Evolutionary conservation across 305 asterid genomes (phyloP).

Genomic region (Striga hermonthica): DNA sequence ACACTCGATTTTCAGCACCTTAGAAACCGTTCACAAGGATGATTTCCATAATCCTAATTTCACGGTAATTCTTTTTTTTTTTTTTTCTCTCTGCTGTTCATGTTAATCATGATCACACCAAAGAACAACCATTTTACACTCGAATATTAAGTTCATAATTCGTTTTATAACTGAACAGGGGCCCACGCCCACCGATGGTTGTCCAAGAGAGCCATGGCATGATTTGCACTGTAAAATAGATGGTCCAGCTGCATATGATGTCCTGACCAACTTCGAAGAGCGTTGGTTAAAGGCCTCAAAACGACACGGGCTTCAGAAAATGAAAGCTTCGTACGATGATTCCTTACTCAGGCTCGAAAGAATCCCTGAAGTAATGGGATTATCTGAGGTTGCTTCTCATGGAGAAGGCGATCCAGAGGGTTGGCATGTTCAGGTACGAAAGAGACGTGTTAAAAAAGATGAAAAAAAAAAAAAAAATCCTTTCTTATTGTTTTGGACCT

Average conservation of each 20-base stretch:
- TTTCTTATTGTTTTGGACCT: too few relatives aligned
- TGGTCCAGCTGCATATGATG: conserved; percentile 90
- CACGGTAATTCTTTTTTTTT: conserved; percentile 43
- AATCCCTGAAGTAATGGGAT: conserved; percentile 65
- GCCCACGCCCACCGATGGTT: conserved; percentile 43
- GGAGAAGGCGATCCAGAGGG: conserved; percentile 56
- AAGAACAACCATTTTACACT: too few relatives aligned
- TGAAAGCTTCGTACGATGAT: conserved; percentile 64
- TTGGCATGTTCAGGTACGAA: conserved; percentile 81
- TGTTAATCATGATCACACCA: too few relatives aligned
- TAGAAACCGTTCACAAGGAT: conserved; percentile 69
- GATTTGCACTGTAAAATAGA: conserved; percentile 80
- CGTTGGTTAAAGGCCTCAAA: conserved; percentile 84
- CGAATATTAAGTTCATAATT: too few relatives aligned
- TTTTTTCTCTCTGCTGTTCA: too few relatives aligned
- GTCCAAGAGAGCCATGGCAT: conserved; percentile 98
- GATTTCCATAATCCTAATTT: conserved; percentile 88
- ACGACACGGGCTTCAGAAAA: conserved; percentile 51
- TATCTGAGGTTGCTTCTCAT: conserved; percentile 42
- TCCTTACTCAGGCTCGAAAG: conserved; percentile 69
- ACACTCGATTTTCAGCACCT: conserved; percentile 63
- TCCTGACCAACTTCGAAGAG: conserved; percentile 82
- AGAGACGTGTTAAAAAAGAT: neutral
- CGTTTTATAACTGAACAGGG: conserved; percentile 47
- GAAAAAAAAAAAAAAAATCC: too few relatives aligned